Evolutionary conservation across 129 eudicot genomes (phyloP), one percentile per base, ranked within the genome.

Genomic region (Helianthus tuberosus): DNA sequence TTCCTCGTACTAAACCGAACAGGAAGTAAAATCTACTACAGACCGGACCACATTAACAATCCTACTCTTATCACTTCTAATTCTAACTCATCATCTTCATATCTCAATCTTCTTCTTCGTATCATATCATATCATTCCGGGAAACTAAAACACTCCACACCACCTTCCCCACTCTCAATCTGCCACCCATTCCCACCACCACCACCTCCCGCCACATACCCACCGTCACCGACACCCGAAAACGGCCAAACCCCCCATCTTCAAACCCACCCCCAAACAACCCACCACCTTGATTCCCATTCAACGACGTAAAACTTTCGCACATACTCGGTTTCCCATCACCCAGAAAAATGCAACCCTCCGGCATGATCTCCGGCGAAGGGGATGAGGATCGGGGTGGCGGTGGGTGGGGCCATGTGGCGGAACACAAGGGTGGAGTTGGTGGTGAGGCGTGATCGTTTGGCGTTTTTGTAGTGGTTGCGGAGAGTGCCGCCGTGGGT

Each of bases 401-500:
- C n/a, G n/a, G n/a, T n/a, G n/a, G n/a, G n/a, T n/a, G n/a, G n/a
- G n/a, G n/a, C n/a, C n/a, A n/a, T n/a, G n/a, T n/a, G n/a, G n/a
- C n/a, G n/a, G n/a, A n/a, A n/a, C n/a, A n/a, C n/a, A n/a, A n/a
- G n/a, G n/a, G n/a, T n/a, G n/a, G n/a, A n/a, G n/a, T n/a, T n/a
- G n/a, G n/a, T n/a, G n/a, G n/a, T n/a, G n/a, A n/a, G n/a, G n/a
- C n/a, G n/a, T n/a, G n/a, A n/a, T n/a, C n/a, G n/a, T n/a, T n/a
- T n/a, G n/a, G 91, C 91, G 51, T 84, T 86, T 65, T 89, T 89
- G 47, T 91, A 91, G 78, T 81, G 3, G 84, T 88, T 90, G 3
- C 94, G 86, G 66, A 88, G 90, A 0, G 94, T 88, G 47, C 94
- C 94, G 13, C 94, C 94, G 81, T 83, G 90, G 5, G 94, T 88